Conservation (phyloP, 2,329 filamentous ascomycete genomes). For the Colletotrichum brevisporum region DNA sequence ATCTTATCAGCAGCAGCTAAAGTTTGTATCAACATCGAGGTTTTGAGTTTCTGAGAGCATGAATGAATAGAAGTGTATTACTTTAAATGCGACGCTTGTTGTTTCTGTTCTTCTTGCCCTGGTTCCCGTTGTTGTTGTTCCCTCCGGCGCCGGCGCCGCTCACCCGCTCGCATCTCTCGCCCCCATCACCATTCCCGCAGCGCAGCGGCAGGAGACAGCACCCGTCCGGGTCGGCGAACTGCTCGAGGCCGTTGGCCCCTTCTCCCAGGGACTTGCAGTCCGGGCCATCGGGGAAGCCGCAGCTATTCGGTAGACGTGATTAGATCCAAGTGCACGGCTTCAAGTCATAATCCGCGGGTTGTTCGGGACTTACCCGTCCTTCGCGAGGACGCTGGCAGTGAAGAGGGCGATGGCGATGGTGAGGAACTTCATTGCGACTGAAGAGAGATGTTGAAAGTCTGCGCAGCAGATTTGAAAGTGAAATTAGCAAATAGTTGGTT, state of each 20-base stretch:
- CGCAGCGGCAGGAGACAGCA: constrained; percentile 22
- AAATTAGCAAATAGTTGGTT: not conserved
- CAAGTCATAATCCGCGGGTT: not conserved
- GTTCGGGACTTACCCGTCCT: constrained; percentile 7
- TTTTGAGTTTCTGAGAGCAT: too few species aligned
- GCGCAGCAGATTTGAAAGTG: constrained; percentile 1
- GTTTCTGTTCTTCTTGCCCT: not conserved
- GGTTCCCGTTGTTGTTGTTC: not conserved
- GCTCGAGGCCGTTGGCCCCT: constrained; percentile 18
- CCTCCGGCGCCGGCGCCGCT: not conserved
- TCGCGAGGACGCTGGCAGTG: constrained; percentile 2
- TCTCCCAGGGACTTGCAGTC: constrained; percentile 24
- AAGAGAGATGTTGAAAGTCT: not conserved
- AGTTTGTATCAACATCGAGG: too few species aligned
- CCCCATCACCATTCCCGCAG: constrained; percentile 21
- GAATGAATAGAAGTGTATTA: too few species aligned
- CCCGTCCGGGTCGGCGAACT: constrained; percentile 21
- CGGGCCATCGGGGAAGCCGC: constrained; percentile 20
- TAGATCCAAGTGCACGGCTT: too few species aligned
- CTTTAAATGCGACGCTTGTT: not conserved
- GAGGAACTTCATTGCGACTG: constrained; percentile 6
- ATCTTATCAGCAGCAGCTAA: too few species aligned
- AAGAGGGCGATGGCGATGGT: not conserved
- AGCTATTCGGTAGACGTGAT: not conserved
- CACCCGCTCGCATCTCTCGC: constrained; percentile 27